Conservation (phyloP, 805 yeast genomes). For the Saccharomycopsis sp. region DNA sequence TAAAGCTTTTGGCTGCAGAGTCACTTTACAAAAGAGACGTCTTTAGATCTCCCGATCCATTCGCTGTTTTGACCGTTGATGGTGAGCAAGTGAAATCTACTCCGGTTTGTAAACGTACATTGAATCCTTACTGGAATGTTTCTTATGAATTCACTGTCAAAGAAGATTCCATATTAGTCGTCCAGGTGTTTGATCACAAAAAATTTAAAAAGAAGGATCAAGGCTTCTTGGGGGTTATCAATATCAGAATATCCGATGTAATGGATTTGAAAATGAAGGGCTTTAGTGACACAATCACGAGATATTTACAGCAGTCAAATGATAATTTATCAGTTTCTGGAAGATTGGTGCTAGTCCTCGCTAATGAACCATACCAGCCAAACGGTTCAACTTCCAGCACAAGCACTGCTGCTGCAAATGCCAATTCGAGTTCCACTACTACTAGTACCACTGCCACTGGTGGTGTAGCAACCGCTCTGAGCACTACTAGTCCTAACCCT, state of each 20-base stretch:
- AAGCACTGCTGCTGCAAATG: slow-evolving; percentile 21
- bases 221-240: slow-evolving; percentile 95
- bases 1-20: slow-evolving; percentile 89
- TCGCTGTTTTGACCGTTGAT: slow-evolving; percentile 95
- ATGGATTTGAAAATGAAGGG: slow-evolving; percentile 48
- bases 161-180: slow-evolving; percentile 77
- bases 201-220: slow-evolving; percentile 97
- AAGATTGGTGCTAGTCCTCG: slow-evolving; percentile 68
- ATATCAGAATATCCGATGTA: slow-evolving; percentile 81
- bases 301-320: slow-evolving; percentile 85
- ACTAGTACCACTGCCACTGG: slow-evolving; percentile 21
- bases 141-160: slow-evolving; percentile 67
- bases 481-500: neutral
- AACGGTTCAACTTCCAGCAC: too few species aligned
- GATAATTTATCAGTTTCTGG: slow-evolving; percentile 93
- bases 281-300: slow-evolving; percentile 77
- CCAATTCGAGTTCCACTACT: slow-evolving; percentile 4
- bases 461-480: slow-evolving; percentile 20
- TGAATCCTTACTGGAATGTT: slow-evolving; percentile 98
- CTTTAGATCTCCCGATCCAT: slow-evolving; percentile 94
- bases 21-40: slow-evolving; percentile 92
- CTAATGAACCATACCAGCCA: slow-evolving; percentile 31
- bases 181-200: slow-evolving; percentile 94
- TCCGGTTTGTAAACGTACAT: slow-evolving; percentile 82
- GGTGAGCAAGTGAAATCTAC: slow-evolving; percentile 95